Evolutionary conservation across 805 yeast genomes (phyloP).

Genomic region (Candida broadrunensis): DNA sequence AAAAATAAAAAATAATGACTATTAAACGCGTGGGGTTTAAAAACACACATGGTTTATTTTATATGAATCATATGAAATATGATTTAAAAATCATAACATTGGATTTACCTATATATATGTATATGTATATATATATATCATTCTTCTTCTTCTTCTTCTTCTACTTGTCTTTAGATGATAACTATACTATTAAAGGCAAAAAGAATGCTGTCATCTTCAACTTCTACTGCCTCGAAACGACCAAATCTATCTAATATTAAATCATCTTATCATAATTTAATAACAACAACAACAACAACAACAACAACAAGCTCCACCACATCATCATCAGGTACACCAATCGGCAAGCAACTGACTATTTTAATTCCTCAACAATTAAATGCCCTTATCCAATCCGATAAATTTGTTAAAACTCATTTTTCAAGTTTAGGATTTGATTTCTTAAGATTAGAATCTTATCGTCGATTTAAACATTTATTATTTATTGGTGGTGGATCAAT

Average conservation of each 20-base stretch:
- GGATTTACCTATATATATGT: too few relatives aligned
- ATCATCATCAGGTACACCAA: background rate
- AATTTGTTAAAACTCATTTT: constrained; percentile 25
- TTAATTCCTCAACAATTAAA: constrained; percentile 9
- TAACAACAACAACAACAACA: background rate
- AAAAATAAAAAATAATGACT: too few relatives aligned
- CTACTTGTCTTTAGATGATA: background rate
- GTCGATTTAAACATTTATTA: constrained; percentile 24
- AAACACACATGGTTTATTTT: too few relatives aligned
- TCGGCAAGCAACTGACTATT: background rate
- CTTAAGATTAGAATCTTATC: constrained; percentile 29
- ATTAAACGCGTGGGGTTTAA: too few relatives aligned
- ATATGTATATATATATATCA: too few relatives aligned
- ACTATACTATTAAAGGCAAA: background rate
- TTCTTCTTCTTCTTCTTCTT: background rate
- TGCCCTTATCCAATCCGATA: constrained; percentile 7
- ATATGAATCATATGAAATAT: too few relatives aligned
- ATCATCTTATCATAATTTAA: too few relatives aligned
- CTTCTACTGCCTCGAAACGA: background rate
- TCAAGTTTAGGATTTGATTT: constrained; percentile 32
- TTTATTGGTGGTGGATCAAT: constrained; percentile 29
- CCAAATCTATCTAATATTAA: too few relatives aligned
- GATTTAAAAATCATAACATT: too few relatives aligned
- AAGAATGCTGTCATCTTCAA: background rate
- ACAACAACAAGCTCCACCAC: background rate